These are phyloP conservation scores for Nephelium lappaceum DNA, from an alignment of 345 rosid genomes.

Conservation along the genomic window DNA sequence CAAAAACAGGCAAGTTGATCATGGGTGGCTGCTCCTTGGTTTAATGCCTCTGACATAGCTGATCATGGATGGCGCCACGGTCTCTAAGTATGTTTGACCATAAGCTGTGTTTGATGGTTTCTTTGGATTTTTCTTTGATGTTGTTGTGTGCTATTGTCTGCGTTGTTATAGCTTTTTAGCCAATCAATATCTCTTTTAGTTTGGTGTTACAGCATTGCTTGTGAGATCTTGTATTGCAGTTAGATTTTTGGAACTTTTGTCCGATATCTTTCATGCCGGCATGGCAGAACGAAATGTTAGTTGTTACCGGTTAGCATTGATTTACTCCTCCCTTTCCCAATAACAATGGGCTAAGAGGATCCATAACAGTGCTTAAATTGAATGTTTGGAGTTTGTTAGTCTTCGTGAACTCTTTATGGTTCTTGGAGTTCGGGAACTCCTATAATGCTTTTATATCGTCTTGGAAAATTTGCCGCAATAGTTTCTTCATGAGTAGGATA, in stretches of 20 bases:
- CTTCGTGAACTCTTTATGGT: conserved; percentile 45
- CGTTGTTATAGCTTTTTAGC: background rate
- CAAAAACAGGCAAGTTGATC: too few species aligned
- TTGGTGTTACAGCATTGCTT: background rate
- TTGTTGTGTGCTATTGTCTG: background rate
- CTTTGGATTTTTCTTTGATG: background rate
- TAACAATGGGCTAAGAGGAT: conserved; percentile 20
- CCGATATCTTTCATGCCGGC: too few species aligned
- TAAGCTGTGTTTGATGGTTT: background rate
- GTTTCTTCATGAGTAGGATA: background rate
- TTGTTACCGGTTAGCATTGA: conserved; percentile 18
- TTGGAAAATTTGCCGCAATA: background rate
- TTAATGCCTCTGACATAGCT: too few species aligned
- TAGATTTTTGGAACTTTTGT: background rate
- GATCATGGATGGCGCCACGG: too few species aligned
- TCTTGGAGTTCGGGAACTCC: conserved; percentile 57
- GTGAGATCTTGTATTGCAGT: background rate
- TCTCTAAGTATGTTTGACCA: too few species aligned
- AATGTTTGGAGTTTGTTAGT: conserved; percentile 46
- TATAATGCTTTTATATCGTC: conserved; percentile 20
- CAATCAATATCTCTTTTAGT: background rate
- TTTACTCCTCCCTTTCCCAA: conserved; percentile 14
- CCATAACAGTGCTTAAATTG: conserved; percentile 39
- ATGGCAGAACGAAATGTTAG: too few species aligned
- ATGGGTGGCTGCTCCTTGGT: too few species aligned